Conservation (phyloP, 805 yeast genomes). For the Schizosaccharomyces japonicus region DNA sequence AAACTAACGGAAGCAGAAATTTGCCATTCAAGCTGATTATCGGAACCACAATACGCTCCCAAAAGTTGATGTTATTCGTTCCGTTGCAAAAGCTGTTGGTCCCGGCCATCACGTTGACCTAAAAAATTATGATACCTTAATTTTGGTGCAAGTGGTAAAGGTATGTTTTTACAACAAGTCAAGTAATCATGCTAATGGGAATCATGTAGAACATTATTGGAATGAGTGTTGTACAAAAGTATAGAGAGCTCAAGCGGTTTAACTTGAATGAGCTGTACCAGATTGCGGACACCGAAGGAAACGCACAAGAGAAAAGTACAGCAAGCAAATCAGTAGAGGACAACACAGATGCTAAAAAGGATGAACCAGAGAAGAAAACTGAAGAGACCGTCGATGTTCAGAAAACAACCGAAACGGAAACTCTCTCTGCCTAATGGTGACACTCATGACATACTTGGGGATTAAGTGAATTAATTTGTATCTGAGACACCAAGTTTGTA, state of each 20-base stretch:
- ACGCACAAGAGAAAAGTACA: background rate
- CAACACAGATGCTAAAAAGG: background rate
- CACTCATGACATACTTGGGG: no score
- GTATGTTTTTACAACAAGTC: constrained; percentile 4
- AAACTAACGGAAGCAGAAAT: constrained; percentile 17
- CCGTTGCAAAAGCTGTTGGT: constrained; percentile 51
- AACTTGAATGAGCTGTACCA: constrained; percentile 58
- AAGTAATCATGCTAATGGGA: background rate
- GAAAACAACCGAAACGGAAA: background rate
- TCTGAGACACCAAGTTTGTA: no score
- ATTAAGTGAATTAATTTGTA: no score
- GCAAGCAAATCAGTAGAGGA: background rate
- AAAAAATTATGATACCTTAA: constrained; percentile 50
- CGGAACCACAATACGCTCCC: constrained; percentile 56
- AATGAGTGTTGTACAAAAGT: constrained; percentile 48
- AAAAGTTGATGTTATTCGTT: constrained; percentile 47
- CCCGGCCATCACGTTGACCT: constrained; percentile 59
- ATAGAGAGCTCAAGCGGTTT: constrained; percentile 36
- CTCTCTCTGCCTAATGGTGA: background rate
- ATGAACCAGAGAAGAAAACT: background rate
- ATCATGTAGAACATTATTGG: constrained; percentile 42
- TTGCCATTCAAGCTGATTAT: constrained; percentile 60
- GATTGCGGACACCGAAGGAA: background rate
- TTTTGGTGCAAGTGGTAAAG: constrained; percentile 71
- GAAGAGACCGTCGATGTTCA: background rate